Evolutionary conservation across 495 filamentous ascomycete genomes (phyloP), one percentile per base, ranked within the genome.

Genomic region (Lineolata rhizophorae): DNA sequence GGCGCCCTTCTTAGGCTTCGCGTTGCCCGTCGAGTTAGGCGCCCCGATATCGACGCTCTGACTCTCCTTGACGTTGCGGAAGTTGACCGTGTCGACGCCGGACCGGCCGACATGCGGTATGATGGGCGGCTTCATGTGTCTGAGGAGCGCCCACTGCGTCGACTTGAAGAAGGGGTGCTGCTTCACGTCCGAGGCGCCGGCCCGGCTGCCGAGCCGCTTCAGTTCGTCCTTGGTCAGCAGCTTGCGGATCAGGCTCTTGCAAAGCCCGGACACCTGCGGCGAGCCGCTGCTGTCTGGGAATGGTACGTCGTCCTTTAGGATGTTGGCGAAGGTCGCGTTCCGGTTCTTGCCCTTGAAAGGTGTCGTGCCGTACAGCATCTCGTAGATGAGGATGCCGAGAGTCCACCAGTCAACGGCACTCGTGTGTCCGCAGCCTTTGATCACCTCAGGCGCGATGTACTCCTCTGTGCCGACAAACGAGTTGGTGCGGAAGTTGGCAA

Each of bases 381-480:
- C 87, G 42, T 93, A 97, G 35, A 95, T 78, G 43, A 97, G 54
- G 34, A 97, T 95, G 13, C 87, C 87, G 6, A 97, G 57, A 2
- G 87, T 97, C 87, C 87, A 97, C 87, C 87, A 97, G 52, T 97
- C 87, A 2, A 97, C 87, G 3, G 87, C 87, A 43, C 83, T 94
- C 4, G 87, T 97, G 49, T 97, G 87, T 13, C 87, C 87, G 51
- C 85, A 94, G 9, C 87, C 87, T 52, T 93, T 95, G 48, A 97
- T 97, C 27, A 97, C 87, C 51, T 97, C 87, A 4, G 87, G 87
- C 0, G 87, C 87, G 44, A 97, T 97, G 45, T 97, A 97, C 50
- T 97, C 87, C 47, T 97, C 87, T 2, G 87, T 97, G 13, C 87
- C 87, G 11, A 97, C 87, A 49, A 97, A 97, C 2, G 83, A 92